Evolutionary conservation across 2,329 filamentous ascomycete species (phyloP).

Genomic region (Colletotrichum endophyticum): DNA sequence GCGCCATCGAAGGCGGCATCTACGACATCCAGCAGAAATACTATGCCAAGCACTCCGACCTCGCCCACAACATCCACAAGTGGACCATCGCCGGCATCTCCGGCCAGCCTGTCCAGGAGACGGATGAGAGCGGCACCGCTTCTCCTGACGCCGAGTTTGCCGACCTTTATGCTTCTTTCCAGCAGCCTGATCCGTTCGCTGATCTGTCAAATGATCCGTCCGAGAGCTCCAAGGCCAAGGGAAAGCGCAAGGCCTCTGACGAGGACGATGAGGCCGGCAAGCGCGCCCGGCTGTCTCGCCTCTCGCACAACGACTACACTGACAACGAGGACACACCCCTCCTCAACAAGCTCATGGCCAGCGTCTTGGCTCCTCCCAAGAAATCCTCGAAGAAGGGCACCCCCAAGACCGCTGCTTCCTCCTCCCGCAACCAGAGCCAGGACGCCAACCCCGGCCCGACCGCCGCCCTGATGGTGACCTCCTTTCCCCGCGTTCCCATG

Average conservation of each 20-base stretch:
- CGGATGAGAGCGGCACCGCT: not conserved
- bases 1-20: not conserved
- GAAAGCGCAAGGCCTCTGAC: not conserved
- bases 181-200: not conserved
- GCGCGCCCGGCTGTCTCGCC: not conserved
- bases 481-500: not conserved
- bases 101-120: not conserved
- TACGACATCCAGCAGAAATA: not conserved
- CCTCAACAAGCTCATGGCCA: not conserved
- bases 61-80: not conserved
- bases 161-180: not conserved
- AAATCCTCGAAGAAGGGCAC: not conserved
- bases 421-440: not conserved
- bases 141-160: not conserved
- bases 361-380: not conserved
- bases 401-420: not conserved
- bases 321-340: not conserved
- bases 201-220: not conserved
- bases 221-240: not conserved
- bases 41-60: not conserved
- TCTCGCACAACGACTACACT: not conserved
- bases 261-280: not conserved
- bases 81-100: slow-evolving; percentile 4
- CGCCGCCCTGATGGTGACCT: not conserved
- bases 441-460: not conserved